Evolutionary conservation across 306 rosid genomes (phyloP).

Genomic region (Cucurbita maxima): DNA sequence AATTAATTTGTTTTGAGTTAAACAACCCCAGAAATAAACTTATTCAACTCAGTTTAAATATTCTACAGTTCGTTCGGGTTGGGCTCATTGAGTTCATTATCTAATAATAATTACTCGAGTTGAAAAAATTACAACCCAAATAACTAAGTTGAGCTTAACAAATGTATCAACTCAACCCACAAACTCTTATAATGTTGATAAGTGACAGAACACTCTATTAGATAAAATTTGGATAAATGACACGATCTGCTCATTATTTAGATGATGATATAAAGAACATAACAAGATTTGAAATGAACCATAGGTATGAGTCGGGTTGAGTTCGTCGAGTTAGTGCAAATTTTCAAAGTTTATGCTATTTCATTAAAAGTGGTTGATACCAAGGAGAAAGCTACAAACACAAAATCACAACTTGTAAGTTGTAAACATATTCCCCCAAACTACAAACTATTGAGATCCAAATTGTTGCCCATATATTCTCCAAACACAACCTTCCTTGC

Average conservation of each 20-base stretch:
- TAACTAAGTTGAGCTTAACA: too few species aligned
- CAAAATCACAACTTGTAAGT: neutral
- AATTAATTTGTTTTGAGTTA: too few species aligned
- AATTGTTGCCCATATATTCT: neutral
- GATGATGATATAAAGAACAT: neutral
- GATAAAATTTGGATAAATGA: neutral
- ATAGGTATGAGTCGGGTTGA: neutral
- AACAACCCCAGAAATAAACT: too few species aligned
- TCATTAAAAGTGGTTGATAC: neutral
- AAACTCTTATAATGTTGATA: too few species aligned
- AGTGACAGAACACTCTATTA: neutral
- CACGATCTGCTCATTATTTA: neutral
- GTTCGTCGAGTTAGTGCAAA: too few species aligned
- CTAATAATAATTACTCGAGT: too few species aligned
- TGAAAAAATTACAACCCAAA: too few species aligned
- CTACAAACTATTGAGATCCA: neutral
- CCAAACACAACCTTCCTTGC: neutral
- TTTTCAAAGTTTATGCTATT: neutral
- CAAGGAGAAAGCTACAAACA: neutral
- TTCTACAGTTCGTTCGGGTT: too few species aligned
- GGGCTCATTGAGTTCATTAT: too few species aligned
- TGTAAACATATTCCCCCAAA: neutral
- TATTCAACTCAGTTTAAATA: too few species aligned
- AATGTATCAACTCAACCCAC: too few species aligned
- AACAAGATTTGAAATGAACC: rapidly evolving